Evolutionary conservation across 805 yeast genomes (phyloP).

Genomic region (Lipomyces yamadae): DNA sequence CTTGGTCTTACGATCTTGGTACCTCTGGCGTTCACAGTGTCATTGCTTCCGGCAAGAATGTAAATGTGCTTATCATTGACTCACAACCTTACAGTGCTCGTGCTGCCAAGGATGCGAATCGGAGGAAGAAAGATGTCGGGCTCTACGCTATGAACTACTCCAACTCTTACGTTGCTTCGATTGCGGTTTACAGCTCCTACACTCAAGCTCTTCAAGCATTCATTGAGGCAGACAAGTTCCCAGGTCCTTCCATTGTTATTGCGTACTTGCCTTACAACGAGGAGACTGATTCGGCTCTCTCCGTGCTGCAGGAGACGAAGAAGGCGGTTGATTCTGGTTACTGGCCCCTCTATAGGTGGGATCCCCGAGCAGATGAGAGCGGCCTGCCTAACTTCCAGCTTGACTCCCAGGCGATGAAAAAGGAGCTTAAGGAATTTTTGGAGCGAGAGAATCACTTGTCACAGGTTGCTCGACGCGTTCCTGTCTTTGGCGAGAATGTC

Average conservation of each 20-base stretch:
- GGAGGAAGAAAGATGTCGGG: slow-evolving; percentile 88
- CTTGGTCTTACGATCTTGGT: slow-evolving; percentile 94
- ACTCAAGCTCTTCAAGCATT: slow-evolving; percentile 89
- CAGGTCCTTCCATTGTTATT: slow-evolving; percentile 89
- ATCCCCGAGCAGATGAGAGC: slow-evolving; percentile 62
- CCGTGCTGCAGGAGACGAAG: slow-evolving; percentile 83
- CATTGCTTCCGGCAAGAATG: slow-evolving; percentile 70
- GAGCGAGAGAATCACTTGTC: slow-evolving; percentile 90
- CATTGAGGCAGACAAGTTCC: slow-evolving; percentile 83
- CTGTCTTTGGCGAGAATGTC: slow-evolving; percentile 77
- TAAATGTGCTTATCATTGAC: slow-evolving; percentile 86
- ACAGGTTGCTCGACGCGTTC: slow-evolving; percentile 69
- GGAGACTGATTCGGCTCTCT: slow-evolving; percentile 65
- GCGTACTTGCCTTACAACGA: slow-evolving; percentile 81
- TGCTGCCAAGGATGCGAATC: slow-evolving; percentile 40
- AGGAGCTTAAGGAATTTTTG: slow-evolving; percentile 75
- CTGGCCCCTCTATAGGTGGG: slow-evolving; percentile 92
- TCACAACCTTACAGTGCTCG: slow-evolving; percentile 68
- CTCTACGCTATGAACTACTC: slow-evolving; percentile 94
- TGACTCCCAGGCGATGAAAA: slow-evolving; percentile 81
- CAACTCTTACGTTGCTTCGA: slow-evolving; percentile 87
- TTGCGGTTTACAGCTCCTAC: slow-evolving; percentile 90
- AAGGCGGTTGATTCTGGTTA: slow-evolving; percentile 90
- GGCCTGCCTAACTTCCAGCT: slow-evolving; percentile 66
- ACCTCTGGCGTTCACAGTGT: slow-evolving; percentile 88